Evolutionary conservation across 31 red algal genomes (phyloP), one percentile per base, ranked within the genome.

Genomic region (Porphyra umbilicalis): DNA sequence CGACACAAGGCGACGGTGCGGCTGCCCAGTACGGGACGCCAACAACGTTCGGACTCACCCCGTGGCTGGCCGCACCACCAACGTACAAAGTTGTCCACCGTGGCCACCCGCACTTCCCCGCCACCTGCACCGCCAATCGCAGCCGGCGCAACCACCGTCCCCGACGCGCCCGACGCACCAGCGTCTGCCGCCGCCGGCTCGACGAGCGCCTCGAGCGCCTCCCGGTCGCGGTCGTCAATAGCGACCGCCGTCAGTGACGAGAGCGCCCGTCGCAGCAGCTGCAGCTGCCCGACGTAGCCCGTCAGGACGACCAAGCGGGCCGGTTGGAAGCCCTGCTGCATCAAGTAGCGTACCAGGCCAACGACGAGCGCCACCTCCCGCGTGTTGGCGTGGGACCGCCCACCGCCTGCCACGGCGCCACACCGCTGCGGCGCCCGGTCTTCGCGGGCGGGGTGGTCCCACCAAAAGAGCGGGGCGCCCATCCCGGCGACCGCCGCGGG

Each of bases 281-380:
- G n/a, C 20, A 95, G 78, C 77, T 95, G 92, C 34, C 77, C 92
- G 37, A 87, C 10, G 79, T 95, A 95, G 16, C 87, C 87, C 11
- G 92, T 90, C 8, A 95, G 14, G 34, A 95, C 74, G 0, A 85
- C 92, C n/a, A 95, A 90, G 30, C 90, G 38, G 30, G 71, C 18
- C 31, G 80, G 79, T 16, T 80, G 36, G 36, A 87, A 90, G 15
- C 87, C 91, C 81, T 94, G 84, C 38, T 81, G 75, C 35, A 94
- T 71, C 4, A 94, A 76, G 36, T 94, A 94, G 44, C 80, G 83
- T 6, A 75, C 33, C 33, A 94, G 37, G 0, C 82, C 81, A 15
- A 79, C 80, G 57, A 89, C 81, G 71, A 89, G 71, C 8, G 74
- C 87, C 36, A 85, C 78, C 79, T 94, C 91, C 33, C 77, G 32